Evolutionary conservation across 192 early-diverging fungal genomes (phyloP), one percentile per base, ranked within the genome.

Genomic region (Jimgerdemannia flammicorona): DNA sequence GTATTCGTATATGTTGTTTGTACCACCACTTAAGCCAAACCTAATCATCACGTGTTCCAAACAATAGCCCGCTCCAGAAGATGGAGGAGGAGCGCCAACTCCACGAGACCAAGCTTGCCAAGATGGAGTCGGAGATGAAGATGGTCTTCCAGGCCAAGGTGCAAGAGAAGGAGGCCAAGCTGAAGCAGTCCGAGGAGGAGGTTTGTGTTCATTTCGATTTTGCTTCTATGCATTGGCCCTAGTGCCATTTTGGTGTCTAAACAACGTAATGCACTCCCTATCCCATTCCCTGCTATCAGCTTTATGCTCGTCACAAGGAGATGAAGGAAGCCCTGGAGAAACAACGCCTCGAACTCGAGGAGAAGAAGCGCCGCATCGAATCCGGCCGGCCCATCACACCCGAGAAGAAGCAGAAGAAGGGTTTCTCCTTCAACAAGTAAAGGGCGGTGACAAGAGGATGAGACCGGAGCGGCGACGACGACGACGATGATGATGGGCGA

Each of bases 121-220:
- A 98, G 88, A 98, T 99, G 98, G 97, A 99, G 81, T 89, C 91
- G 42, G 98, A 99, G 84, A 99, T 99, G 98, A 96, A 96, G 83
- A 87, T 92, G 64, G 98, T 99, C 66, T 99, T 99, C 92, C 94
- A 97, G 84, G 94, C 95, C 73, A 98, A 99, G 90, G 98, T 99
- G 3, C 93, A 96, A 72, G 98, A 99, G 85, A 98, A 98, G 86
- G 97, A 99, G 82, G 84, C 95, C 77, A 98, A 98, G 86, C 88
- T 99, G 73, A 99, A 97, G 87, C 95, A 96, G 81, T 92, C 91
- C 64, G 98, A 99, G 83, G 96, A 97, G 74, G 98, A 93, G 66
- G 78, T 79, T 75, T 72, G 39, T 44, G 40, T 43, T 7, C 42
- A 9, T 20, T 43, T 71, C n/a, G n/a, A n/a, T n/a, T n/a, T n/a